phyloP scores from a whole-genome alignment of 306 rosid genomes.

The Cicer arietinum region DNA sequence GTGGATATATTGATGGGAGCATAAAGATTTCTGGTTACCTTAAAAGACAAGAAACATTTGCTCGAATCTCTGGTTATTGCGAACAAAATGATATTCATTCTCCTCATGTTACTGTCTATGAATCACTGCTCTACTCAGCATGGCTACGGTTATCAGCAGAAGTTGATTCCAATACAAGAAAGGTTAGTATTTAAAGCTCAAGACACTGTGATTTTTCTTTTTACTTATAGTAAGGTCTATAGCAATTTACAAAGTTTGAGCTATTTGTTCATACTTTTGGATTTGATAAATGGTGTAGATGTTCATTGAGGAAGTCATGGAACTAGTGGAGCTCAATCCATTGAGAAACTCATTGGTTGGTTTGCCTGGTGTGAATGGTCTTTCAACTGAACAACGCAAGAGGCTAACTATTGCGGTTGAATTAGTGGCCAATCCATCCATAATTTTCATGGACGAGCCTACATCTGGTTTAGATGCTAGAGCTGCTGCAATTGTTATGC shows the following conservation, averaged over 20 bases:
- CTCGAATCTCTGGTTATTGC: constrained; percentile 67
- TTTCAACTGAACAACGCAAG: constrained; percentile 89
- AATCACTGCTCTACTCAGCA: constrained; percentile 65
- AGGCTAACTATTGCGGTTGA: constrained; percentile 89
- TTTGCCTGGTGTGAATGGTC: constrained; percentile 83
- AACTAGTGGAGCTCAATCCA: constrained; percentile 74
- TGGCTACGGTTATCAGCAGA: constrained; percentile 61
- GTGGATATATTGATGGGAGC: constrained; percentile 68
- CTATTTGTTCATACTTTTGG: constrained; percentile 10
- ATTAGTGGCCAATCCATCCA: constrained; percentile 88
- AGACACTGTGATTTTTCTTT: not conserved
- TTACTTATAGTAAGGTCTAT: too few relatives aligned
- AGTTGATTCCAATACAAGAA: constrained; percentile 51
- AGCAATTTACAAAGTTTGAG: not conserved
- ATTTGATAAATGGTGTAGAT: constrained; percentile 55
- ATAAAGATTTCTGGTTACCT: constrained; percentile 70
- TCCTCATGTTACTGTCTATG: constrained; percentile 68
- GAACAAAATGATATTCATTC: constrained; percentile 79
- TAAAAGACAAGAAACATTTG: constrained; percentile 69
- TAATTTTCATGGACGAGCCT: constrained; percentile 96
- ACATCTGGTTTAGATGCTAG: constrained; percentile 93
- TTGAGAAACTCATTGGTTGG: constrained; percentile 79
- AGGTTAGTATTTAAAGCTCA: constrained; percentile 39
- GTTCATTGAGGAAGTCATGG: constrained; percentile 92
- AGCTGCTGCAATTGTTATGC: constrained; percentile 95